phyloP scores from a whole-genome alignment of 345 rosid species.

The Hypericum androsaemum region DNA sequence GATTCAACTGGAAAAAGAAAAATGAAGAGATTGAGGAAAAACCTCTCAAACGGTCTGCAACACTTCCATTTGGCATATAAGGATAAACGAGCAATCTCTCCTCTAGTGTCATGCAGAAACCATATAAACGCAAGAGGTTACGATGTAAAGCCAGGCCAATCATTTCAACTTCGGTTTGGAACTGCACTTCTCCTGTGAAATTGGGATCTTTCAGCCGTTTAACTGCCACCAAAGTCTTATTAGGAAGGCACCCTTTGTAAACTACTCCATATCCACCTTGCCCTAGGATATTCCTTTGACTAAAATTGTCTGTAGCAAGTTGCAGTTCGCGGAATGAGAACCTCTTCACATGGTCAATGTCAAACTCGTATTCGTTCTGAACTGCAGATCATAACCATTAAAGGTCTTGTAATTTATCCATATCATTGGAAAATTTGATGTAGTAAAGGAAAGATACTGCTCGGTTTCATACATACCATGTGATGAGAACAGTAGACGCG shows the following conservation, averaged over 20 bases:
- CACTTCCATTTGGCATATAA: constrained; percentile 93
- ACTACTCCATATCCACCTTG: constrained; percentile 98
- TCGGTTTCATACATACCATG: constrained; percentile 34
- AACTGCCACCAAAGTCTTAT: constrained; percentile 67
- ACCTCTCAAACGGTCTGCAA: constrained; percentile 90
- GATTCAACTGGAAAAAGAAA: neutral
- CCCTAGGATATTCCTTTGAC: constrained; percentile 67
- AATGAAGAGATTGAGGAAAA: constrained; percentile 1
- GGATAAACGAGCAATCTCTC: constrained; percentile 95
- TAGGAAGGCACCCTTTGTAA: constrained; percentile 77
- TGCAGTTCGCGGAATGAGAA: constrained; percentile 78
- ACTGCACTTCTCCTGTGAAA: constrained; percentile 83
- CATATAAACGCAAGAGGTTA: constrained; percentile 74
- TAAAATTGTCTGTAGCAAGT: constrained; percentile 65
- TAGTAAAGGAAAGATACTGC: neutral
- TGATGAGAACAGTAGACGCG: constrained; percentile 45
- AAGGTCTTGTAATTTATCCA: neutral
- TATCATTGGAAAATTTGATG: neutral
- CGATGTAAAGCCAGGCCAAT: constrained; percentile 92
- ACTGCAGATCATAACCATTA: constrained; percentile 31
- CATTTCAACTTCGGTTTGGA: constrained; percentile 96
- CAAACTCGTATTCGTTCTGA: constrained; percentile 84
- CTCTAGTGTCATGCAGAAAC: constrained; percentile 75
- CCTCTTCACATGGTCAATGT: constrained; percentile 76
- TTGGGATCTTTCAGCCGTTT: constrained; percentile 91